Percentiles rank a stretch among this genome's conserved stretches.
These are phyloP conservation scores for Venturia effusa DNA, from an alignment of 2,329 filamentous ascomycete species.

Conservation along the genomic window DNA sequence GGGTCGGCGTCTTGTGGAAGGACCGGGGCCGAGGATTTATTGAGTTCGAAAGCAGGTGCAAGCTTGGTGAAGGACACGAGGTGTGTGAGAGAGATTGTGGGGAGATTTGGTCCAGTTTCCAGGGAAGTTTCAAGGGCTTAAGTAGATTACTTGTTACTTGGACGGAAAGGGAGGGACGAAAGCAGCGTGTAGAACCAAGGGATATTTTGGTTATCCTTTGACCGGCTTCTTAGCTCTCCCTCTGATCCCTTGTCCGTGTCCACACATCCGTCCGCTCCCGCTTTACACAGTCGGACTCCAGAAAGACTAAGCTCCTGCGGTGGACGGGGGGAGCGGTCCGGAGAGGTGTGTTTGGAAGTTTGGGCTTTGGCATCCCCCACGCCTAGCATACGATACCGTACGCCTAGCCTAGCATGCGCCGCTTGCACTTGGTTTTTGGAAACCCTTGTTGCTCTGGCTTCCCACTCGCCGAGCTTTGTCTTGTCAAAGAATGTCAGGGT, in stretches of 20 bases:
- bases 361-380: not conserved
- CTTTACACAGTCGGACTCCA: not conserved
- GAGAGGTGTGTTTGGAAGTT: not conserved
- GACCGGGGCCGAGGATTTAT: conserved; percentile 5
- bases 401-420: not conserved
- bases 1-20: not conserved
- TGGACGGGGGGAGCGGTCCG: conserved; percentile 3
- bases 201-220: conserved; percentile 1
- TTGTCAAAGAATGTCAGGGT: not conserved
- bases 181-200: not conserved
- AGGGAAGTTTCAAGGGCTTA: not conserved
- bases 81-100: conserved; percentile 1
- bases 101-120: not conserved
- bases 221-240: conserved; percentile 3
- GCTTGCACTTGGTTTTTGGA: not conserved
- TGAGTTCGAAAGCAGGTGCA: not conserved
- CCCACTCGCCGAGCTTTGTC: not conserved
- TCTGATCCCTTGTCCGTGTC: not conserved
- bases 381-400: not conserved
- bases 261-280: conserved; percentile 2
- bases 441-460: not conserved
- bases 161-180: not conserved
- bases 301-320: conserved; percentile 1
- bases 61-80: not conserved
- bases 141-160: not conserved